Evolutionary conservation across 257 asterid species (phyloP).

Genomic region (Nicotiana attenuata): DNA sequence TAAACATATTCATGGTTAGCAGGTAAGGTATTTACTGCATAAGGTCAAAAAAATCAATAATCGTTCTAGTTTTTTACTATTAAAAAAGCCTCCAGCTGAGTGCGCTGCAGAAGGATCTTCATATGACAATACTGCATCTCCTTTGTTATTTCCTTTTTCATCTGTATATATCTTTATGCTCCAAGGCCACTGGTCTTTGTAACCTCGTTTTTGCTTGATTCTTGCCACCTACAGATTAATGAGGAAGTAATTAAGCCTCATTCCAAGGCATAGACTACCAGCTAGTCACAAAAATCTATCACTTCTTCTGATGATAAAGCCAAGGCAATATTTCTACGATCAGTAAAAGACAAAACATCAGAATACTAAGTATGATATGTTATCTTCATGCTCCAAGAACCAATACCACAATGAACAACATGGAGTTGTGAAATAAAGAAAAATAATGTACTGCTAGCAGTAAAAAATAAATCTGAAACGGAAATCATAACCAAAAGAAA

Average conservation of each 20-base stretch:
- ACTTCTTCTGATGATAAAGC: neutral
- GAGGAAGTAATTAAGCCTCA: neutral
- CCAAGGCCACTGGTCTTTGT: slow-evolving; percentile 99
- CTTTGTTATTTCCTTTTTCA: slow-evolving; percentile 91
- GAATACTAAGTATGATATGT: neutral
- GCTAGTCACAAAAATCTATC: neutral
- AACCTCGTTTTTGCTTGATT: slow-evolving; percentile 94
- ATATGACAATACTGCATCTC: slow-evolving; percentile 89
- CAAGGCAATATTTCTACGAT: neutral
- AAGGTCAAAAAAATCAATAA: neutral
- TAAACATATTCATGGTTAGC: neutral
- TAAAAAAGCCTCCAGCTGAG: slow-evolving; percentile 92
- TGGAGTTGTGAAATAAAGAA: neutral
- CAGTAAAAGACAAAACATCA: neutral
- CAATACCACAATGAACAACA: neutral
- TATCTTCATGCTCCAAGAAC: neutral
- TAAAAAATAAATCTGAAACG: too few relatives aligned
- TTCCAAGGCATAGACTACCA: neutral
- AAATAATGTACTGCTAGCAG: neutral
- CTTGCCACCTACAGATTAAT: slow-evolving; percentile 62
- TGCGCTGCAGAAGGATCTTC: slow-evolving; percentile 99
- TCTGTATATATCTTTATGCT: slow-evolving; percentile 87
- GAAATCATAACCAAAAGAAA: too few relatives aligned
- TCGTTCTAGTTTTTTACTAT: slow-evolving; percentile 42
- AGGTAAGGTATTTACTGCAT: neutral